These are phyloP conservation scores for Conoideocrella luteorostrata DNA, from an alignment of 2,329 filamentous ascomycete species.

Conservation along the genomic window DNA sequence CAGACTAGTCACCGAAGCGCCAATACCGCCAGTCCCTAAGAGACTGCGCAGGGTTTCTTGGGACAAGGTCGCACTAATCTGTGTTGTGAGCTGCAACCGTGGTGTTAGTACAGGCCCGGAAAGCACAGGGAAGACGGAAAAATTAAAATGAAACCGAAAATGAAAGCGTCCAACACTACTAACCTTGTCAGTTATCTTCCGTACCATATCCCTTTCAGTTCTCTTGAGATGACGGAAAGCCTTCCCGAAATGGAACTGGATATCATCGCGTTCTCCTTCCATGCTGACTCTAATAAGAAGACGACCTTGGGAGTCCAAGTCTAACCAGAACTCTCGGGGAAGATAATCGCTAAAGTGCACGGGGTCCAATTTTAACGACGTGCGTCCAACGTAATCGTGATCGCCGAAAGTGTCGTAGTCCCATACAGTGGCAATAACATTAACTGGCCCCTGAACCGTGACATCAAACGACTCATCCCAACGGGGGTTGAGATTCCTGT, in stretches of 20 bases:
- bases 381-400: constrained; percentile 93
- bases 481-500: constrained; percentile 82
- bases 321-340: constrained; percentile 94
- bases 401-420: constrained; percentile 97
- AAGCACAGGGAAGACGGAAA: background rate
- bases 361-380: constrained; percentile 97
- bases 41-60: constrained; percentile 70
- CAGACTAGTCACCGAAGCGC: constrained; percentile 66
- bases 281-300: constrained; percentile 89
- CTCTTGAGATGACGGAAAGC: constrained; percentile 92
- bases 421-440: constrained; percentile 96
- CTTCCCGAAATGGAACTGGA: constrained; percentile 97
- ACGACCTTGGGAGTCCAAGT: constrained; percentile 90
- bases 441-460: constrained; percentile 82
- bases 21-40: constrained; percentile 60
- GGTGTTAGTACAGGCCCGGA: constrained; percentile 2
- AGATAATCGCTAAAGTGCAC: constrained; percentile 93
- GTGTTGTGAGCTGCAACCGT: constrained; percentile 65
- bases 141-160: background rate
- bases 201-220: constrained; percentile 95
- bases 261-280: constrained; percentile 97
- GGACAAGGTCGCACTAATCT: constrained; percentile 86
- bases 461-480: constrained; percentile 99
- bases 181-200: constrained; percentile 96
- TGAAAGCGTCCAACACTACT: constrained; percentile 13